Percentiles rank a stretch among this genome's conserved stretches.
These are phyloP conservation scores for Nannizziopsis arthrosporioides DNA, from an alignment of 2,329 filamentous ascomycete genomes.

Conservation along the genomic window DNA sequence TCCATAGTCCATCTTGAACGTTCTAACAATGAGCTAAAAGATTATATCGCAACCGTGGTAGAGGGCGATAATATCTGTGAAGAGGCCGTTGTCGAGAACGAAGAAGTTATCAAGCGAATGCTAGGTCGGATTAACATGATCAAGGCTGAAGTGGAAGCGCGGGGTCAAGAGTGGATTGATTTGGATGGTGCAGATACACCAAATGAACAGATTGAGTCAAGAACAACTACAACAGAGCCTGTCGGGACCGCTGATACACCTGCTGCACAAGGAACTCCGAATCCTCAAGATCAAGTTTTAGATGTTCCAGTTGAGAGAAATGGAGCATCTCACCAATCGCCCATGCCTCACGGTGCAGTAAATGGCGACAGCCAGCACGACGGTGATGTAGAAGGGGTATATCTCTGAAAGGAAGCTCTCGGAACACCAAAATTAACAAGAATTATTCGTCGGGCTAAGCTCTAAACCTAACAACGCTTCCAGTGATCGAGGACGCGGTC, in stretches of 20 bases:
- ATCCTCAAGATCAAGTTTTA: not conserved
- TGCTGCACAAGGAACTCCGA: not conserved
- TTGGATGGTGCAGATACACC: slow-evolving; percentile 7
- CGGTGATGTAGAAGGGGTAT: slow-evolving; percentile 20
- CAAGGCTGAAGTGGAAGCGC: slow-evolving; percentile 40
- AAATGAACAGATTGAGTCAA: slow-evolving; percentile 3
- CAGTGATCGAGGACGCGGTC: no score
- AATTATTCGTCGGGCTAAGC: not conserved
- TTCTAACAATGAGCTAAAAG: slow-evolving; percentile 46
- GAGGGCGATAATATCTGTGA: slow-evolving; percentile 41
- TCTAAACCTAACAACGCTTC: not conserved
- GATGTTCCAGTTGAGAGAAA: not conserved
- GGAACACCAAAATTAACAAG: not conserved
- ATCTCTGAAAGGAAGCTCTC: slow-evolving; percentile 20
- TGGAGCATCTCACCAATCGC: no score
- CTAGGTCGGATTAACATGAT: slow-evolving; percentile 44
- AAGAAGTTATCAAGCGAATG: slow-evolving; percentile 45
- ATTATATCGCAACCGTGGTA: slow-evolving; percentile 31
- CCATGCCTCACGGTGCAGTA: not conserved
- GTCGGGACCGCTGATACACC: not conserved
- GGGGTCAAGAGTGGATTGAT: slow-evolving; percentile 44
- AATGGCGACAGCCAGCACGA: not conserved
- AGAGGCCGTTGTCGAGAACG: slow-evolving; percentile 48
- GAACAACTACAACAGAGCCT: slow-evolving; percentile 4
- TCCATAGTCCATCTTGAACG: slow-evolving; percentile 46